Evolutionary conservation across 768 basidiomycete genomes (phyloP).

Genomic region (Tulasnella sp.): DNA sequence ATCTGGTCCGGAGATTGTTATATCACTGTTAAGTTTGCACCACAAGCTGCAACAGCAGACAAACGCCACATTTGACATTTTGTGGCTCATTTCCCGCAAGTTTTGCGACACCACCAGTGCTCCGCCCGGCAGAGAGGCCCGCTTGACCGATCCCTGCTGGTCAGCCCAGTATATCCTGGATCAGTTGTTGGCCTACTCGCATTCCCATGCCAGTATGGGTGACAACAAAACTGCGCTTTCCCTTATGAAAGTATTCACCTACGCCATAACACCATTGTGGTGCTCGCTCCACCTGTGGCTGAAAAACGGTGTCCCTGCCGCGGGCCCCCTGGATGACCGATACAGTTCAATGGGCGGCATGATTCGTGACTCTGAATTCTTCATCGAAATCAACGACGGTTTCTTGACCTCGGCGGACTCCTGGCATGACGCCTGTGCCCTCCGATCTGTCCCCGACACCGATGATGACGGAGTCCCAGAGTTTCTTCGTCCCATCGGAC

Average conservation of each 20-base stretch:
- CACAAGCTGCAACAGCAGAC: slow-evolving; percentile 52
- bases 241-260: slow-evolving; percentile 55
- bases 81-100: slow-evolving; percentile 43
- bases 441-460: slow-evolving; percentile 34
- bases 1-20: slow-evolving; percentile 38
- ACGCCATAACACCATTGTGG: slow-evolving; percentile 66
- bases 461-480: not conserved
- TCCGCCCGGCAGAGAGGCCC: slow-evolving; percentile 27
- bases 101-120: slow-evolving; percentile 26
- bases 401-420: slow-evolving; percentile 57
- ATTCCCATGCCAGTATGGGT: slow-evolving; percentile 52
- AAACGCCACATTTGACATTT: slow-evolving; percentile 48
- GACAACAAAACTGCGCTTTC: slow-evolving; percentile 48
- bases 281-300: slow-evolving; percentile 64
- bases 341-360: not conserved
- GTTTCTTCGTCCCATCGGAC: not conserved
- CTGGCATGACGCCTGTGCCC: slow-evolving; percentile 64
- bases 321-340: slow-evolving; percentile 29
- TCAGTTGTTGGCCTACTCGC: slow-evolving; percentile 47
- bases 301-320: slow-evolving; percentile 55
- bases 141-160: slow-evolving; percentile 29
- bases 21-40: slow-evolving; percentile 61
- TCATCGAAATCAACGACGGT: slow-evolving; percentile 61
- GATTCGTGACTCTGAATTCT: slow-evolving; percentile 63
- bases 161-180: slow-evolving; percentile 50